Conservation (phyloP, 2,329 filamentous ascomycete genomes). For the Talaromyces sp. region DNA sequence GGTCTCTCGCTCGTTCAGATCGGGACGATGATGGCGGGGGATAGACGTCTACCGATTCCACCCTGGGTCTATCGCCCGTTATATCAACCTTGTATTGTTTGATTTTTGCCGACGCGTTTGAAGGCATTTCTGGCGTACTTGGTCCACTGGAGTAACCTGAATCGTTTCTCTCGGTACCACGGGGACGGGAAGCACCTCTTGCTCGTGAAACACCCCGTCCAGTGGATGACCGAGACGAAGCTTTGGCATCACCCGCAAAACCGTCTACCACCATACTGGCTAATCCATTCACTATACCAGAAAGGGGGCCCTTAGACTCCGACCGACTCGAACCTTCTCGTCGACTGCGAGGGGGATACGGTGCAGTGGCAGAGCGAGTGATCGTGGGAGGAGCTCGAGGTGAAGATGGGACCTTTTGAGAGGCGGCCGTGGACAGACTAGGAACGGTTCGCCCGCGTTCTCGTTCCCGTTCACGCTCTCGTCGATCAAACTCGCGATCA, state of each 20-base stretch:
- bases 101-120: constrained; percentile 29
- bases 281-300: constrained; percentile 6
- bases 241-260: constrained; percentile 21
- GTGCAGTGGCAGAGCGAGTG: constrained; percentile 32
- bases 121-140: constrained; percentile 40
- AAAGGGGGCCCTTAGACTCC: constrained; percentile 22
- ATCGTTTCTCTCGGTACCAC: constrained; percentile 37
- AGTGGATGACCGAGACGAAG: constrained; percentile 2
- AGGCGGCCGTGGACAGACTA: constrained; percentile 37
- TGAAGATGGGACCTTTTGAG: constrained; percentile 27
- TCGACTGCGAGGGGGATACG: constrained; percentile 29
- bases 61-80: constrained; percentile 27
- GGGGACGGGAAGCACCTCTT: constrained; percentile 29
- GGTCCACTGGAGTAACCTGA: constrained; percentile 46
- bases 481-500: neutral
- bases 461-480: neutral
- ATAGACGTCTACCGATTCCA: constrained; percentile 29
- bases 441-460: constrained; percentile 28
- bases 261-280: constrained; percentile 10
- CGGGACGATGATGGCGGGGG: constrained; percentile 30
- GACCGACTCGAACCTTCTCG: constrained; percentile 49
- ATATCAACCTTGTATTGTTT: constrained; percentile 34
- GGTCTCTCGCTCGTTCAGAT: constrained; percentile 18
- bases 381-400: constrained; percentile 31
- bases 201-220: neutral